These are phyloP conservation scores for Beauveria asiatica DNA, from an alignment of 2,329 filamentous ascomycete genomes.

Conservation along the genomic window DNA sequence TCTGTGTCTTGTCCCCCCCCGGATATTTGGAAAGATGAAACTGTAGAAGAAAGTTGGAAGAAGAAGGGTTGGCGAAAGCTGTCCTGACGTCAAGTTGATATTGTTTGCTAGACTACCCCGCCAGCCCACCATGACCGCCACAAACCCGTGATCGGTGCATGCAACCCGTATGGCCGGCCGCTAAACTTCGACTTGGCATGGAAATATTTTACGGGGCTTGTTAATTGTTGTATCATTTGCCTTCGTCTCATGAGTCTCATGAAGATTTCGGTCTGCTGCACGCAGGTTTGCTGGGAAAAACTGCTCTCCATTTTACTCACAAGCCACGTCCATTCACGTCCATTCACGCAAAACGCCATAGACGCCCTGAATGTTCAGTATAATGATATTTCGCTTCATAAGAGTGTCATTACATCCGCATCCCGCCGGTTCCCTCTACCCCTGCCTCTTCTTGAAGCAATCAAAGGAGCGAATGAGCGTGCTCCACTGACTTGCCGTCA, in stretches of 20 bases:
- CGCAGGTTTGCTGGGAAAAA: neutral
- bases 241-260: too few species aligned
- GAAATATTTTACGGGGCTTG: neutral
- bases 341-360: neutral
- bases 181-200: neutral
- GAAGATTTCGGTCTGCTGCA: neutral
- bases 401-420: neutral
- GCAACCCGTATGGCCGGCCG: neutral
- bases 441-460: constrained; percentile 18
- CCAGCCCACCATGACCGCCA: neutral
- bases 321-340: neutral
- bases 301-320: neutral
- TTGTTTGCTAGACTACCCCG: neutral
- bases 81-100: constrained; percentile 5
- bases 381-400: neutral
- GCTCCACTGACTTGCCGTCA: constrained; percentile 38
- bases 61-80: neutral
- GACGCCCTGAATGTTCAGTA: neutral
- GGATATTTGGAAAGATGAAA: neutral
- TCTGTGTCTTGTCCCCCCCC: neutral
- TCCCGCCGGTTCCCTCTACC: neutral
- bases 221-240: too few species aligned
- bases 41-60: neutral
- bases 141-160: constrained; percentile 7
- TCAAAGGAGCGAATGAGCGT: constrained; percentile 28